Conservation (phyloP, 768 basidiomycete genomes). For the Termitomyces sp. region DNA sequence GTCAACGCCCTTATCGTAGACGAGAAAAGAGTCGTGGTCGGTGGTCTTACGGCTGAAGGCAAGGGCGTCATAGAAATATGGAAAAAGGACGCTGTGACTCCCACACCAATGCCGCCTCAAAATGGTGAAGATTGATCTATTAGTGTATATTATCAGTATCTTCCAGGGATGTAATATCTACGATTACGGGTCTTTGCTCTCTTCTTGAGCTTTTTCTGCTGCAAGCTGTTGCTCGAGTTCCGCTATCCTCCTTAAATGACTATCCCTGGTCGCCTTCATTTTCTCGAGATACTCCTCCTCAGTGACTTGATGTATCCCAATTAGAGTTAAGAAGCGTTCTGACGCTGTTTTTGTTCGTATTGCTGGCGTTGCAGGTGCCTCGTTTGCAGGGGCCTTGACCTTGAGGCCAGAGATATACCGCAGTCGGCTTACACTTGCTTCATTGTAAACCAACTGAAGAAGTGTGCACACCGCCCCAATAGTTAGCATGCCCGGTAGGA, state of each 20-base stretch:
- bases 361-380: constrained; percentile 7
- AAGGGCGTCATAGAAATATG: constrained; percentile 66
- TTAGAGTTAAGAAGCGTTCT: constrained; percentile 35
- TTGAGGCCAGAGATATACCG: constrained; percentile 43
- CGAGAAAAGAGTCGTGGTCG: constrained; percentile 49
- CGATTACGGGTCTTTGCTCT: constrained; percentile 11
- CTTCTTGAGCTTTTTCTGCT: constrained; percentile 26
- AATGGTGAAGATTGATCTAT: neutral
- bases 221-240: constrained; percentile 47
- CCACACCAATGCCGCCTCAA: neutral
- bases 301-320: constrained; percentile 57
- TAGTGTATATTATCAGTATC: neutral
- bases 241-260: constrained; percentile 51
- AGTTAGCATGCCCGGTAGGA: constrained; percentile 57
- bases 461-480: constrained; percentile 54
- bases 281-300: constrained; percentile 70
- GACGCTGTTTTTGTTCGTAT: constrained; percentile 19
- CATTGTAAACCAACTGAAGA: constrained; percentile 70
- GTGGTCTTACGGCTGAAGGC: constrained; percentile 55
- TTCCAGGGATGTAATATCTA: neutral
- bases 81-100: constrained; percentile 24
- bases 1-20: constrained; percentile 60
- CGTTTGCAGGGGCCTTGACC: constrained; percentile 15
- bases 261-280: constrained; percentile 54
- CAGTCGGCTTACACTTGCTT: constrained; percentile 57